phyloP scores from a whole-genome alignment of 257 asterid genomes.

The Asclepias syriaca region DNA sequence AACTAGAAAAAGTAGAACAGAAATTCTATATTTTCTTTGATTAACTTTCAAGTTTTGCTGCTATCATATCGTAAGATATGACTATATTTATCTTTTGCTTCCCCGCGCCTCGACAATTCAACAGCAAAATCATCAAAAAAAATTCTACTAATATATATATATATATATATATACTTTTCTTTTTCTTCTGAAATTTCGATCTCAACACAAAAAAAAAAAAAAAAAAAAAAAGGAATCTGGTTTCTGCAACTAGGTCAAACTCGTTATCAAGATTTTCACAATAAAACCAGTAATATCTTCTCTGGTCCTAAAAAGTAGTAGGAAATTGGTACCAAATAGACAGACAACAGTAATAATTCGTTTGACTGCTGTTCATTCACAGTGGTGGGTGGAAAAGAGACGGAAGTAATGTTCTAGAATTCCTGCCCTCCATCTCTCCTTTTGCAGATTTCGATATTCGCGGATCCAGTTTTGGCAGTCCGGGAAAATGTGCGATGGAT shows the following conservation, averaged over 20 bases:
- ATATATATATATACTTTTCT: neutral
- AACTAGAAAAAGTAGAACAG: neutral
- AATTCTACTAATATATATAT: neutral
- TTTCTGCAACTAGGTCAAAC: slow-evolving; percentile 7
- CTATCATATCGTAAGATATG: neutral
- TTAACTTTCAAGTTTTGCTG: neutral
- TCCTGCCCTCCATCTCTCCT: neutral
- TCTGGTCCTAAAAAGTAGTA: neutral
- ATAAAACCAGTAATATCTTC: too few relatives aligned
- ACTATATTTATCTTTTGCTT: neutral
- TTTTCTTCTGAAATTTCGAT: neutral
- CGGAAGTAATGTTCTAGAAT: neutral
- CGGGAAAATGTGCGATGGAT: slow-evolving; percentile 1
- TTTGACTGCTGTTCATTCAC: neutral
- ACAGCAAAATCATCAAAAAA: neutral
- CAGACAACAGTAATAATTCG: neutral
- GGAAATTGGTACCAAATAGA: neutral
- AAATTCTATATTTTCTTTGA: neutral
- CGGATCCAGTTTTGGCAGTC: neutral
- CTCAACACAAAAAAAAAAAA: neutral
- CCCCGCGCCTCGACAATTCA: slow-evolving; percentile 5
- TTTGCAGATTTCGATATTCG: neutral
- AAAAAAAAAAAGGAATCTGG: neutral
- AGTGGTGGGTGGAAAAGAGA: neutral
- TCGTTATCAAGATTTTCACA: neutral